Conservation (phyloP, 371 early-diverging fungal species). For the Blakeslea trispora region DNA sequence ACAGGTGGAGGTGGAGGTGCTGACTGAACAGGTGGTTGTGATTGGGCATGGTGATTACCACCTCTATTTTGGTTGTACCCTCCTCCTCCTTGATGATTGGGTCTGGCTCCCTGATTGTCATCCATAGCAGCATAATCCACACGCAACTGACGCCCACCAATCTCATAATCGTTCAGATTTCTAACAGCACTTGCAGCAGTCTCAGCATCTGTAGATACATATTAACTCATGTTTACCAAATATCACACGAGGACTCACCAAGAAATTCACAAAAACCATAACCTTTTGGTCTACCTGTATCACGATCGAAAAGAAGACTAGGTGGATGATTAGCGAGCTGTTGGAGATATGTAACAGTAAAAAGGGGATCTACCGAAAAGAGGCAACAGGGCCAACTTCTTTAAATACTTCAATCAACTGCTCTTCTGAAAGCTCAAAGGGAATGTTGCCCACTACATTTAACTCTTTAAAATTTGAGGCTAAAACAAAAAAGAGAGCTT, state of each 20-base stretch:
- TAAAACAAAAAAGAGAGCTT: neutral
- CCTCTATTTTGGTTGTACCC: constrained; percentile 22
- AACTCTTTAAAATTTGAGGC: neutral
- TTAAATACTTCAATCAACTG: constrained; percentile 87
- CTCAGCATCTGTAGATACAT: constrained; percentile 61
- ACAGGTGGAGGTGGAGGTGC: too few relatives aligned
- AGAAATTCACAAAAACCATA: constrained; percentile 88
- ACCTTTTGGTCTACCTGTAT: constrained; percentile 89
- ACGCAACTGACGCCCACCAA: constrained; percentile 79
- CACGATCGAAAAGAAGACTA: constrained; percentile 84
- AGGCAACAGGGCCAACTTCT: constrained; percentile 85
- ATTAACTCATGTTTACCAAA: constrained; percentile 12
- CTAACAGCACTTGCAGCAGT: constrained; percentile 83
- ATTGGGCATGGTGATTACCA: constrained; percentile 22
- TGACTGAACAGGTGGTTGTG: constrained; percentile 12
- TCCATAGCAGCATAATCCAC: constrained; percentile 86
- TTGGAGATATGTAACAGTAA: too few relatives aligned
- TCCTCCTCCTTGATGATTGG: too few relatives aligned
- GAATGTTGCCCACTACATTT: constrained; percentile 75
- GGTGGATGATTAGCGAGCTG: too few relatives aligned
- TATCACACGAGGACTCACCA: constrained; percentile 42
- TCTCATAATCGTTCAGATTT: constrained; percentile 81
- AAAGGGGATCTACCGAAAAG: constrained; percentile 78
- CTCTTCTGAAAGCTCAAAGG: constrained; percentile 89
- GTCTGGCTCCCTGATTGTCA: constrained; percentile 27